Evolutionary conservation across 805 yeast genomes (phyloP), one percentile per base, ranked within the genome.

Genomic region (Kodamaea kakaduensis): DNA sequence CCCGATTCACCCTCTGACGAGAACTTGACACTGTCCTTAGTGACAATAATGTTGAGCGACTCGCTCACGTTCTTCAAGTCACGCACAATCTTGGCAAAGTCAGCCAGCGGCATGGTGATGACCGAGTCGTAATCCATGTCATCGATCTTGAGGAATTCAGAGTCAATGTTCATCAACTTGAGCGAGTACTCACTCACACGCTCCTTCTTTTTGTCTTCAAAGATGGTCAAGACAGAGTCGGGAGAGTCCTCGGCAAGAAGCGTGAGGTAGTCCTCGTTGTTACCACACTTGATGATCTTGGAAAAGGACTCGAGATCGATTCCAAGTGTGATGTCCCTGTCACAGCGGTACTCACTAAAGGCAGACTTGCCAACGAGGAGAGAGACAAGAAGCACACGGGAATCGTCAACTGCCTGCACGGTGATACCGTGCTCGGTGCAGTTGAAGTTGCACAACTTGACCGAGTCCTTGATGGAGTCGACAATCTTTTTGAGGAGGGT

Each of bases 391-490:
- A 89, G 75, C 40, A 93, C 96, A 72, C 97, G 86, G 17, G 98
- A 88, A 58, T 88, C 94, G 64, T 93, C 98, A 48, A 93, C 93
- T 17, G 98, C 97, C 70, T 93, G 97, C 15, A 94, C 90, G 8
- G 94, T 83, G 53, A 93, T 82, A 48, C 98, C 98, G 44, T 79
- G 76, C 60, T 85, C 93, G n/a, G 94, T 78, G 69, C 97, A 93
- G 69, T 88, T 93, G 73, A 93, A 86, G 73, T 93, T 93, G 70
- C 97, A 93, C 51, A 89, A 75, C 53, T 85, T 86, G 44, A 93
- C 96, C 55, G 95, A 82, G 57, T 93, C 98, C 58, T 87, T 85
- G 59, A 90, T 84, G 40, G 97, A 81, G 50, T 93, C 98, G 52
- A 89, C 83, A 55, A 89, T 82, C 63, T 84, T 88, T 67, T 93